Percentiles rank a stretch among this genome's conserved stretches.
Evolutionary conservation across 768 basidiomycete genomes (phyloP).

Genomic region (Pleurotus cornucopiae): DNA sequence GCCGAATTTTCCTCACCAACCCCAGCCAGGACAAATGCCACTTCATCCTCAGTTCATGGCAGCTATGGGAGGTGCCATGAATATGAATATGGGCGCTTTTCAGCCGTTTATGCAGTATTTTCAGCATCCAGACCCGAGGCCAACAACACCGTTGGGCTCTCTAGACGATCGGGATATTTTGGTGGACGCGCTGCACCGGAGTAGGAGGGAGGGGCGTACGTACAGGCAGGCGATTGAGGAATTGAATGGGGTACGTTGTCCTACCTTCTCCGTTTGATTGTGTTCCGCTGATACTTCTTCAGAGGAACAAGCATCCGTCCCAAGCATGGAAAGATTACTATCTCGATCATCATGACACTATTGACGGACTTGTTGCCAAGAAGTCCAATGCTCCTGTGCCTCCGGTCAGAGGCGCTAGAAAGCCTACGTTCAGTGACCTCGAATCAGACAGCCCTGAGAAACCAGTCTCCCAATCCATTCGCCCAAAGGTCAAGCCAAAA

Average conservation of each 20-base stretch:
- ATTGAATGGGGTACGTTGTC: conserved; percentile 11
- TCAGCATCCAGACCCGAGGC: conserved; percentile 44
- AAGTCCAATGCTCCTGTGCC: conserved; percentile 16
- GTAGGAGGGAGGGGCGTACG: conserved; percentile 9
- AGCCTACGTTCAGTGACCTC: conserved; percentile 10
- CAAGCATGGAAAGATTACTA: conserved; percentile 81
- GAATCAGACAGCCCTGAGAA: not conserved
- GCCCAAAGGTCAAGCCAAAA: not conserved
- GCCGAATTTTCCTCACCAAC: not conserved
- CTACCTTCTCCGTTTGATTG: not conserved
- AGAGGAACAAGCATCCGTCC: conserved; percentile 50
- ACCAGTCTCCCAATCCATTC: not conserved
- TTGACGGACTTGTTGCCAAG: conserved; percentile 39
- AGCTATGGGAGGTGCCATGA: conserved; percentile 15
- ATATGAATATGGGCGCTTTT: conserved; percentile 10
- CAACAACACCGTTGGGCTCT: conserved; percentile 13
- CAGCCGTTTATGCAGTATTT: conserved; percentile 44
- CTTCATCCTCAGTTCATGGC: not conserved
- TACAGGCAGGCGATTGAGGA: conserved; percentile 12
- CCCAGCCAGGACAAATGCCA: not conserved
- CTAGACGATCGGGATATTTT: conserved; percentile 52
- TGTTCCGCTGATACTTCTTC: conserved; percentile 3
- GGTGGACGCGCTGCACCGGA: conserved; percentile 36
- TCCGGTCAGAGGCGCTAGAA: conserved; percentile 12
- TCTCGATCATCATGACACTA: conserved; percentile 59